Conservation (phyloP, 495 filamentous ascomycete genomes). For the Penicillium alfredii region DNA sequence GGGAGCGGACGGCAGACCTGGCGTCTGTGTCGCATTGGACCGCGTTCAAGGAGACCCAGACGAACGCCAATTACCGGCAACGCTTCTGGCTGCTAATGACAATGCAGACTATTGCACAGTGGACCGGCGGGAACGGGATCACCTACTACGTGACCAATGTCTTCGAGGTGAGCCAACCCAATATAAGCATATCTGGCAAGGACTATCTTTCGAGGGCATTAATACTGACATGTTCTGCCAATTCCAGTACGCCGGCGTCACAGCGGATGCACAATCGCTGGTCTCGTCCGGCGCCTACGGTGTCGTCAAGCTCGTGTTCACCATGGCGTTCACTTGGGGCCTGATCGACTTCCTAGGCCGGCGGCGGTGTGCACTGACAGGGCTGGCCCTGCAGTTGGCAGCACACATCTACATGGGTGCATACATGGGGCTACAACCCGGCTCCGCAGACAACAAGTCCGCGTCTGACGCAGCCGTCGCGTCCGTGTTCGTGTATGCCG, state of each 20-base stretch:
- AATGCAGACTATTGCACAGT: constrained; percentile 43
- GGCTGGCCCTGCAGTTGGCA: constrained; percentile 33
- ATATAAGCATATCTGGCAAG: background rate
- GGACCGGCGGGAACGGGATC: constrained; percentile 45
- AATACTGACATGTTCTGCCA: background rate
- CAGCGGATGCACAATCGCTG: constrained; percentile 23
- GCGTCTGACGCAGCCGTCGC: constrained; percentile 41
- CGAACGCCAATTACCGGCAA: constrained; percentile 38
- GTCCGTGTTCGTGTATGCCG: constrained; percentile 42
- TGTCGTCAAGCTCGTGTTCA: constrained; percentile 42
- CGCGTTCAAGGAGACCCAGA: constrained; percentile 39
- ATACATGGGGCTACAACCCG: constrained; percentile 39
- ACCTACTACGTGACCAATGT: constrained; percentile 42
- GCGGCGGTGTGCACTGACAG: constrained; percentile 32
- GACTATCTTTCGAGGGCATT: no score
- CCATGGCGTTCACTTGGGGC: constrained; percentile 43
- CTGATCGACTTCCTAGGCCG: constrained; percentile 42
- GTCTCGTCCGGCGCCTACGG: constrained; percentile 42
- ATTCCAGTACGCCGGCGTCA: constrained; percentile 29
- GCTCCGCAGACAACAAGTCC: constrained; percentile 25
- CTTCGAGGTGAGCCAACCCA: constrained; percentile 18
- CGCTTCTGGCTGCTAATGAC: constrained; percentile 42
- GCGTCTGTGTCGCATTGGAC: constrained; percentile 32
- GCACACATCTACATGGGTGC: constrained; percentile 40
- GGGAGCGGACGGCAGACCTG: constrained; percentile 21